Conservation (phyloP, 1,284 basidiomycete species). For the Microbotryum intermedium region DNA sequence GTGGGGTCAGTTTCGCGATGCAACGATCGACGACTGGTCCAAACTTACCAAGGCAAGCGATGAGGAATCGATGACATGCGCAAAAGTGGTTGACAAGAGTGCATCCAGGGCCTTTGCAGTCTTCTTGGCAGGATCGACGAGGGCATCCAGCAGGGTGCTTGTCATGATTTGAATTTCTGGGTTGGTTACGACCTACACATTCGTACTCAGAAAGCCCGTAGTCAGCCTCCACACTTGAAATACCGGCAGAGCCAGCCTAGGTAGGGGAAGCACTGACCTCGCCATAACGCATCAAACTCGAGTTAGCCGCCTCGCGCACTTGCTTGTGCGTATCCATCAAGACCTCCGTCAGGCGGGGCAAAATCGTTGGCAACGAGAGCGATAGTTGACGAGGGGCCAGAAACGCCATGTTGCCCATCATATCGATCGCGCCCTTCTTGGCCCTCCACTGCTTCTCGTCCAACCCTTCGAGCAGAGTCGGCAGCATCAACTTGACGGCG, state of each 20-base stretch:
- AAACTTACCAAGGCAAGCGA: slow-evolving; percentile 78
- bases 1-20: not conserved
- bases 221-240: not conserved
- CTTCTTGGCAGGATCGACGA: slow-evolving; percentile 85
- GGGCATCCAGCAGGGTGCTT: slow-evolving; percentile 84
- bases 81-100: slow-evolving; percentile 88
- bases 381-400: slow-evolving; percentile 94
- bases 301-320: slow-evolving; percentile 86
- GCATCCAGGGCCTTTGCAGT: slow-evolving; percentile 74
- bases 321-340: slow-evolving; percentile 96
- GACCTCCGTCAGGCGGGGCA: slow-evolving; percentile 87
- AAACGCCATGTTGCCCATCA: slow-evolving; percentile 98
- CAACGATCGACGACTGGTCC: slow-evolving; percentile 40
- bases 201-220: too few relatives aligned
- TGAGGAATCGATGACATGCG: slow-evolving; percentile 97
- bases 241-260: not conserved
- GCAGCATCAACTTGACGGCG: slow-evolving; percentile 90
- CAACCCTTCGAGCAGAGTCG: slow-evolving; percentile 77
- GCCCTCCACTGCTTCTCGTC: slow-evolving; percentile 99
- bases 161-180: slow-evolving; percentile 84
- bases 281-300: slow-evolving; percentile 93
- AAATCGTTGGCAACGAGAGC: slow-evolving; percentile 88
- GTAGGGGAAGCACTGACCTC: slow-evolving; percentile 45
- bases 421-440: slow-evolving; percentile 94
- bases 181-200: slow-evolving; percentile 36